These are phyloP conservation scores for Aspergillus funiculosus DNA, from an alignment of 495 filamentous ascomycete species.

Conservation along the genomic window DNA sequence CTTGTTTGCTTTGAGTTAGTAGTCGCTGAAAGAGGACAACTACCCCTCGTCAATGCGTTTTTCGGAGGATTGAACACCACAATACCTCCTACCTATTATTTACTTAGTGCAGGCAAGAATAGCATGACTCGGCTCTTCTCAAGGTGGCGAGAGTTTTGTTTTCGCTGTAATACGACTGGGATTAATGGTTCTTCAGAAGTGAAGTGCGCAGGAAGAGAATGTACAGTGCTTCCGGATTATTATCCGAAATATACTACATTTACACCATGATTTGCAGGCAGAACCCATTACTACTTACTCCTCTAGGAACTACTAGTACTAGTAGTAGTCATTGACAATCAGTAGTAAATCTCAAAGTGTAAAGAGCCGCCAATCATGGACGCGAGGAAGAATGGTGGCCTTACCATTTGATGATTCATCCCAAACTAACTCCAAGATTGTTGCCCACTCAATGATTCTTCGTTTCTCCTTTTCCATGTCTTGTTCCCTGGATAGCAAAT, in stretches of 20 bases:
- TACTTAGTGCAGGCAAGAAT: too few relatives aligned
- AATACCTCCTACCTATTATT: too few relatives aligned
- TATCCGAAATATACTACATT: neutral
- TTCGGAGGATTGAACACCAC: neutral
- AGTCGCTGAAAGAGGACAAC: neutral
- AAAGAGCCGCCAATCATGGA: conserved; percentile 8
- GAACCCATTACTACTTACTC: neutral
- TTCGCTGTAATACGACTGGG: too few relatives aligned
- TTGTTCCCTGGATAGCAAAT: neutral
- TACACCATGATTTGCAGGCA: conserved; percentile 3
- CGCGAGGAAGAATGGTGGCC: neutral
- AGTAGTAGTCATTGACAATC: too few relatives aligned
- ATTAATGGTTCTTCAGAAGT: too few relatives aligned
- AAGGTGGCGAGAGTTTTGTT: too few relatives aligned
- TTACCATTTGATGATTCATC: conserved; percentile 1
- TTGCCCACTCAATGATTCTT: conserved; percentile 1
- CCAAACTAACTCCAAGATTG: conserved; percentile 6
- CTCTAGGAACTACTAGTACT: too few relatives aligned
- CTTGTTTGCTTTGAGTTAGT: conserved; percentile 11
- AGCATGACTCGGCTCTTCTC: too few relatives aligned
- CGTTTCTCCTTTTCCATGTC: conserved; percentile 1
- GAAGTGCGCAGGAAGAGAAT: too few relatives aligned
- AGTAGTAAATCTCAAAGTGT: neutral
- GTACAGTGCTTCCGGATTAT: too few relatives aligned
- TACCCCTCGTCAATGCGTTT: neutral